Evolutionary conservation across 495 filamentous ascomycete genomes (phyloP), one percentile per base, ranked within the genome.

Genomic region (Penicillium bialowiezense): DNA sequence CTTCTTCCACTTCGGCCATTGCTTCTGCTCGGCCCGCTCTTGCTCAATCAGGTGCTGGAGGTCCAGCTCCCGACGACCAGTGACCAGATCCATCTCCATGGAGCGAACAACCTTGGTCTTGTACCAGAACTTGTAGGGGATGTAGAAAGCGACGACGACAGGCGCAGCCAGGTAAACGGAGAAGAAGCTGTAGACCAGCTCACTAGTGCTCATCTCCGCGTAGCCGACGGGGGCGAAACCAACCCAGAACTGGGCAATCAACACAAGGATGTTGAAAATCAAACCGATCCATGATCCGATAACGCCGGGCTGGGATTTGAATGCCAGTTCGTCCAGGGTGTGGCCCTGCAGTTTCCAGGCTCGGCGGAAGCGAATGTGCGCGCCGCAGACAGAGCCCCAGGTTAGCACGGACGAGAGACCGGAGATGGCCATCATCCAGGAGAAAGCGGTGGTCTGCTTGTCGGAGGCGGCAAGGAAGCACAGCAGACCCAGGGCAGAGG

Each of bases 171-270:
- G 72, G 59, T 91, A 98, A 40, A 77, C 79, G 21, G 63, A 56
- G 68, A 97, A 97, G 70, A 92, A 96, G 46, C 70, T 79, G 51
- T 82, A 52, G 0, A 75, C 79, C 20, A 79, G 61, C 2, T 73
- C 72, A 0, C 33, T 20, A 1, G 74, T 28, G 5, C 72, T 72
- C 62, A 64, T 75, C 0, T 60, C 44, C 0, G 46, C 64, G 55
- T 78, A 82, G 26, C 79, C 86, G 19, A 93, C 72, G 1, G 93
- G 93, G 51, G 85, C 88, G 13, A 89, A 85, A 23, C 87, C 91
- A 21, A 85, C 86, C 93, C 93, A 97, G 74, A 97, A 95, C 61
- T 97, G 91, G 7, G 88, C 92, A 37, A 92, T 59, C 17, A 97
- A 77, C n/a, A 98, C 84, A 8, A 95, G 71, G 20, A 74, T 45